Evolutionary conservation across 108 stramenopile species (phyloP), one percentile per base, ranked within the genome.

Genomic region (Skeletonema grethae): DNA sequence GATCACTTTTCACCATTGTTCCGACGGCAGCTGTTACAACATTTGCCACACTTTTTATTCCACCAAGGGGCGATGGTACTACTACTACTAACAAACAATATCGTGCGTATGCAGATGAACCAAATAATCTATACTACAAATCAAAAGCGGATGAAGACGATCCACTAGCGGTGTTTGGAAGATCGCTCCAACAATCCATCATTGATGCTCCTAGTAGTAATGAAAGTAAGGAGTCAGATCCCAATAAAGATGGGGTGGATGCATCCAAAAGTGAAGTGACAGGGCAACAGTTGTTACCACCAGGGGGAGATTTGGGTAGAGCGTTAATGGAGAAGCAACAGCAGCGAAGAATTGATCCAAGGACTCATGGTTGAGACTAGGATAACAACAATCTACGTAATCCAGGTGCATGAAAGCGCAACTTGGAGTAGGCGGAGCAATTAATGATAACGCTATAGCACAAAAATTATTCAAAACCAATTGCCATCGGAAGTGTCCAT

Each of bases 261-360:
- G 25, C 20, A 20, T 13, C 70, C 13, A 3, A 39, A 39, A 39
- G 10, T 39, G 9, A 39, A 43, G 41, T n/a, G 41, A n/a, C 41
- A n/a, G 15, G 15, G 41, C 41, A 15, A 43, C 15, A n/a, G 4
- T 43, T 5, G 15, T 43, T 43, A 22, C 38, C 25, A 16, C 13
- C 4, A n/a, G 62, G 53, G 28, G 71, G 46, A 39, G 63, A 73
- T 58, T 62, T 73, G 25, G 55, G 30, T 28, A 63, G 31, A 50
- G 63, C 63, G 13, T 34, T 73, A 25, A 53, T 41, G 45, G 46
- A 73, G 39, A 73, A 55, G 29, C 38, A 43, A 15, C 72, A 64
- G 16, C 57, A 73, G 55, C 63, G 72, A 6, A 56, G 62, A 29
- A 56, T 73, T 57, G 63, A 73, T 64, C 72, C 72, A 29, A 50